Evolutionary conservation across 495 filamentous ascomycete species (phyloP).

Genomic region (Penicillium herquei): DNA sequence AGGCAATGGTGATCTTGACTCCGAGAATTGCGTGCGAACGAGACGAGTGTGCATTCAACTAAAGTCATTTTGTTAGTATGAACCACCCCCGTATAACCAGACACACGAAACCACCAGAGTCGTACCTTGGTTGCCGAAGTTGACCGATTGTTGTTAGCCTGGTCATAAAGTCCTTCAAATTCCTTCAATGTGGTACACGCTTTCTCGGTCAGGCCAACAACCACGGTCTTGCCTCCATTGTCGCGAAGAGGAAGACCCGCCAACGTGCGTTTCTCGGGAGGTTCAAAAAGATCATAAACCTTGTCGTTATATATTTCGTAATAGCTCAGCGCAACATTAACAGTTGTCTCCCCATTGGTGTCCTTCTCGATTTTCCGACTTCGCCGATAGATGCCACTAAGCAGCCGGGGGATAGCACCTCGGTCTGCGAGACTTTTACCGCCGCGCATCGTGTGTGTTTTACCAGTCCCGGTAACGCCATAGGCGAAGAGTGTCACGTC

Average conservation of each 20-base stretch:
- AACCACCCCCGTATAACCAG: neutral
- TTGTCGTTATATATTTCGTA: constrained; percentile 99
- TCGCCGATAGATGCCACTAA: constrained; percentile 82
- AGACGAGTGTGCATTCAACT: constrained; percentile 91
- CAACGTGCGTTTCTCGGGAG: constrained; percentile 83
- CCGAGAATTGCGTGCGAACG: constrained; percentile 91
- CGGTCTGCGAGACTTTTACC: constrained; percentile 85
- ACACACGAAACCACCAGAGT: neutral
- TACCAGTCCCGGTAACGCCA: constrained; percentile 92
- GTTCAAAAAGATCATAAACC: constrained; percentile 89
- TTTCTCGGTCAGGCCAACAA: constrained; percentile 86
- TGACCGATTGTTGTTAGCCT: constrained; percentile 88
- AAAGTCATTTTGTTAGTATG: constrained; percentile 13
- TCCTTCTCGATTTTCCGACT: constrained; percentile 88
- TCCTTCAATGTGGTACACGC: constrained; percentile 85
- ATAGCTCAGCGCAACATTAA: constrained; percentile 82
- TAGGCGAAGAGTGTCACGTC: constrained; percentile 96
- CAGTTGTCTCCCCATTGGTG: constrained; percentile 66
- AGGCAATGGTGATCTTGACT: constrained; percentile 78
- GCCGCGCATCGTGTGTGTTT: constrained; percentile 98
- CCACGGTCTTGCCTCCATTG: constrained; percentile 82
- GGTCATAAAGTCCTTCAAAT: constrained; percentile 88
- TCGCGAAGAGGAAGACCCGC: constrained; percentile 88
- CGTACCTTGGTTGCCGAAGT: constrained; percentile 84
- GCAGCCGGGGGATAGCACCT: constrained; percentile 84